Evolutionary conservation across 352 stramenopile species (phyloP).

Genomic region (Salisapilia sapeloensis): DNA sequence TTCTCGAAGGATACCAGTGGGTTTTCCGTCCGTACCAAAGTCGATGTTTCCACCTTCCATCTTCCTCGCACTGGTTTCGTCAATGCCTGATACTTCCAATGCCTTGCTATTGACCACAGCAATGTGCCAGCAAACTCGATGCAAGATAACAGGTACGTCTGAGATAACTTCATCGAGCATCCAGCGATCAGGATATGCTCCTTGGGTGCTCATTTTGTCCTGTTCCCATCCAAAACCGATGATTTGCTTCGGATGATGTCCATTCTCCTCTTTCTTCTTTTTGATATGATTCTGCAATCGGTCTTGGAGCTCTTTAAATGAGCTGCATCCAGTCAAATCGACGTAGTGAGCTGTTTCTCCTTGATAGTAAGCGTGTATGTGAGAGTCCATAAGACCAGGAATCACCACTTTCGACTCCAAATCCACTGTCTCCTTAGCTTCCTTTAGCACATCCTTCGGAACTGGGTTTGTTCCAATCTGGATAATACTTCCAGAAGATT

Average conservation of each 20-base stretch:
- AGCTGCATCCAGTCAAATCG: constrained; percentile 50
- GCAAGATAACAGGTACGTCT: constrained; percentile 57
- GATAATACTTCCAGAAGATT: no score
- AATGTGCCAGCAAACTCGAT: constrained; percentile 84
- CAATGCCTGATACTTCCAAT: constrained; percentile 42
- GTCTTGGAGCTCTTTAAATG: constrained; percentile 47
- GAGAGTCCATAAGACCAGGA: constrained; percentile 75
- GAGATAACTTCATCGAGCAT: constrained; percentile 65
- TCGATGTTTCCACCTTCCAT: constrained; percentile 35
- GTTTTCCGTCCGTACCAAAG: constrained; percentile 32
- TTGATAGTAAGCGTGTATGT: constrained; percentile 78
- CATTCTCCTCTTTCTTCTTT: constrained; percentile 28
- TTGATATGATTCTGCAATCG: no score
- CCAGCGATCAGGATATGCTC: constrained; percentile 44
- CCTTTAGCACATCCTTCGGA: no score
- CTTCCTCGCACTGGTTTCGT: constrained; percentile 11
- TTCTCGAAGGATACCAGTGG: constrained; percentile 55
- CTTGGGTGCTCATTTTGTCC: constrained; percentile 37
- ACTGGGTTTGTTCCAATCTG: no score
- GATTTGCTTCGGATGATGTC: constrained; percentile 48
- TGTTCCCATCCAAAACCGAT: constrained; percentile 80
- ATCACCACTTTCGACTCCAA: constrained; percentile 45
- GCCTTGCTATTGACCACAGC: constrained; percentile 74
- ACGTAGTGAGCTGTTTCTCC: constrained; percentile 75
- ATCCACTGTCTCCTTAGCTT: constrained; percentile 24